Evolutionary conservation across 1,284 basidiomycete species (phyloP).

Genomic region (Ceratobasidium sp.): DNA sequence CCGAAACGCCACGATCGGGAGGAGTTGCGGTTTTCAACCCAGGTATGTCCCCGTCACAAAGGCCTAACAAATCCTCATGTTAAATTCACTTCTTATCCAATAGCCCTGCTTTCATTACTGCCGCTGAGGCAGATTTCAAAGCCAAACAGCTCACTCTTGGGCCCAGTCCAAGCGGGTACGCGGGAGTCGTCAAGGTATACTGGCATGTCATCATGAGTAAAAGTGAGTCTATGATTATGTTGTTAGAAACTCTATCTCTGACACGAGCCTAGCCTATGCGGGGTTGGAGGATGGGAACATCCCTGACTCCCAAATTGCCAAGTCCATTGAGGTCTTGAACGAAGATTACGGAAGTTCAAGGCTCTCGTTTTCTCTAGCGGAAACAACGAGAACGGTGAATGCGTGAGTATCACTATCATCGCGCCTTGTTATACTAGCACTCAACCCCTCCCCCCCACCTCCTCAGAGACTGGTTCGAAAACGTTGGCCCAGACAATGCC

Average conservation of each 20-base stretch:
- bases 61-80: background rate
- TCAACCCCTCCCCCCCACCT: no score
- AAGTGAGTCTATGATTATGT: background rate
- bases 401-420: background rate
- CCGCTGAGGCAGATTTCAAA: background rate
- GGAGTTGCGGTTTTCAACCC: conserved; percentile 4
- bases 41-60: background rate
- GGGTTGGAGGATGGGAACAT: conserved; percentile 34
- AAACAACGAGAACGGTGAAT: conserved; percentile 45
- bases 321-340: conserved; percentile 52
- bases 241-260: background rate
- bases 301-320: conserved; percentile 28
- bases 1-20: conserved; percentile 4
- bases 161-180: no score
- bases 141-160: no score
- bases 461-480: conserved; percentile 50
- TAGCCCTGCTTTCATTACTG: conserved; percentile 16
- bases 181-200: conserved; percentile 39
- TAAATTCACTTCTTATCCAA: background rate
- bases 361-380: conserved; percentile 51
- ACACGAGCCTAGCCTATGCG: background rate
- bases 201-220: conserved; percentile 45
- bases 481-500: conserved; percentile 47
- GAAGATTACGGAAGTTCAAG: conserved; percentile 51
- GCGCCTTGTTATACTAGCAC: no score